Evolutionary conservation across 192 early-diverging fungal species (phyloP).

Genomic region (Umbelopsis isabellina): DNA sequence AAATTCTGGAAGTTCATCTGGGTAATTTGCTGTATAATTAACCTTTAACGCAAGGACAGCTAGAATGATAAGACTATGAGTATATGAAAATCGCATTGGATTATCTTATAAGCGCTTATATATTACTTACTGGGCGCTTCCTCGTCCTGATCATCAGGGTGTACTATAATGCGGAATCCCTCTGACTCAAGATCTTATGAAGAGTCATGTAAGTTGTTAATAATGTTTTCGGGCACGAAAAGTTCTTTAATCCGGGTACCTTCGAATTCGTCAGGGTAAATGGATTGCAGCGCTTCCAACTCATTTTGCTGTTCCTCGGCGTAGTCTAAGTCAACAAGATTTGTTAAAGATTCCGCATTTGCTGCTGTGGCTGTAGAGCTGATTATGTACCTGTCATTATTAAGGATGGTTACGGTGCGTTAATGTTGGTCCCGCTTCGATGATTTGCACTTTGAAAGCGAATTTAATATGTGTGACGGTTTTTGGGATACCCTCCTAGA

Average conservation of each 20-base stretch:
- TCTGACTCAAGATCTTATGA: constrained; percentile 32
- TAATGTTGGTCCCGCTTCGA: too few relatives aligned
- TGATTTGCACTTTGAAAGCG: too few relatives aligned
- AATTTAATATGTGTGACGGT: neutral
- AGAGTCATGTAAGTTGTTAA: neutral
- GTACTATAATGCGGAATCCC: constrained; percentile 63
- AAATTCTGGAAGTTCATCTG: constrained; percentile 70
- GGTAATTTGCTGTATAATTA: constrained; percentile 75
- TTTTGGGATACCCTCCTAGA: neutral
- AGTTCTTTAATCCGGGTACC: constrained; percentile 41
- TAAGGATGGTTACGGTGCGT: neutral
- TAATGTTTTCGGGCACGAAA: neutral
- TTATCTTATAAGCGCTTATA: neutral
- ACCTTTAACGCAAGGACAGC: constrained; percentile 55
- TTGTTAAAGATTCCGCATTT: neutral
- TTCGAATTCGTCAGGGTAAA: constrained; percentile 79
- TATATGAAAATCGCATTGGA: neutral
- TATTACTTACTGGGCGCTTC: constrained; percentile 53
- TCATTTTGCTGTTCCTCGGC: constrained; percentile 80
- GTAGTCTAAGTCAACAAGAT: constrained; percentile 54
- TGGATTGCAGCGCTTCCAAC: constrained; percentile 78
- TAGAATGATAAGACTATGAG: constrained; percentile 13
- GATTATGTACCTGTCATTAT: neutral
- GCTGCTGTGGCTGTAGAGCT: too few relatives aligned
- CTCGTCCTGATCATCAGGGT: constrained; percentile 68